Base-by-base conservation (phyloP, 2,329 filamentous ascomycete species). In the Stemphylium lycopersici region DNA sequence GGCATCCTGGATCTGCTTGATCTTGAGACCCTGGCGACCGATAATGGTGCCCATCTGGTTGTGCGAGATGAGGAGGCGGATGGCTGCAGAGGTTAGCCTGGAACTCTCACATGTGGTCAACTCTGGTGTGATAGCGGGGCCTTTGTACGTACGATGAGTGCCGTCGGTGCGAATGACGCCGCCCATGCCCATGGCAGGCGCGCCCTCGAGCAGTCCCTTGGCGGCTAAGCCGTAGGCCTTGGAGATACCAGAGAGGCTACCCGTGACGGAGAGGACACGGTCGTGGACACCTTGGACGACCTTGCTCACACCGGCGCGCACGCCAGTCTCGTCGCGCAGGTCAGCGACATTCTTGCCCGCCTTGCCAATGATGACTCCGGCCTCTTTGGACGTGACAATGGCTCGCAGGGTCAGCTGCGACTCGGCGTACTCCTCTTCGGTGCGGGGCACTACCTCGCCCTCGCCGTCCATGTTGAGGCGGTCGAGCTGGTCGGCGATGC, bases 31-130 rank as follows among this genome's bases (percentile, higher is more conserved):
- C 76, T 96, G 90, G 63, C 92, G 88, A 69, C 95, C 95, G 73
- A 99, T 99, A 80, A 99, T 97, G 70, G 95, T 99, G 59, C 95
- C 95, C 95, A 99, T 99, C 80, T 99, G 95, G 77, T 98, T 98
- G 82, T 99, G 93, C 31, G 95, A 99, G 77, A 99, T 98, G 75
- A 99, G 88, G 29, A 99, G 88, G 74, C 96, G 96, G 77, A 99
- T 90, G 58, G 95, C 95, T 99, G 52, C 26, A 39, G 16, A 39
- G 36, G 55, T 72, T 62, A 71, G 68, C 57, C 38, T 49, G 42
- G 18, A 6, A 43, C 40, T 18, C 20, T 16, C 32, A 36, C 12
- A 32, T 18, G 26, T 37, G 32, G 24, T 39, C 16, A 37, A 37
- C 26, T 13, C 37, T 40, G 31, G 22, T 42, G n/a, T 11, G 16